Percentiles rank a stretch among this genome's conserved stretches.
Conservation (phyloP, 139 green algal species). For the Marvania coccoides region DNA sequence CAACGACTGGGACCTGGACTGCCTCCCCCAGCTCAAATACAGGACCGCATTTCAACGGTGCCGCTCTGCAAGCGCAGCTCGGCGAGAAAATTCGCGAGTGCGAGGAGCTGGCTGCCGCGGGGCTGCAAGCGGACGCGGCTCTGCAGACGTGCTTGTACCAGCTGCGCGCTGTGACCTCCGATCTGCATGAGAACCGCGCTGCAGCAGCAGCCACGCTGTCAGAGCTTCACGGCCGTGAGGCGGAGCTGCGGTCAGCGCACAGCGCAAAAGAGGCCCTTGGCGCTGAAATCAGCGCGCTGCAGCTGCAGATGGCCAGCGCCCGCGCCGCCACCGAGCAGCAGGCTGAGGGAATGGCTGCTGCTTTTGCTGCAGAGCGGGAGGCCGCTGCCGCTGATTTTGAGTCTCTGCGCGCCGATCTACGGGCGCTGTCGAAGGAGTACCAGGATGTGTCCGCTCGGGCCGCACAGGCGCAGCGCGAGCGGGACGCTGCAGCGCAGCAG, state of each 20-base stretch:
- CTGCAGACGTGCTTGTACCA: background rate
- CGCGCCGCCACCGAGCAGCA: background rate
- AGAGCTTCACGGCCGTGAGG: background rate
- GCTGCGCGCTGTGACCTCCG: background rate
- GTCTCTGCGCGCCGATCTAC: background rate
- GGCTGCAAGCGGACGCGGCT: background rate
- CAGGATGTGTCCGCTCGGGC: background rate
- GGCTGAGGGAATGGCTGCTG: background rate
- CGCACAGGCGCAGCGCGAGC: background rate
- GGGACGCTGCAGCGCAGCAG: conserved; percentile 26
- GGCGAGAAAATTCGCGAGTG: conserved; percentile 8
- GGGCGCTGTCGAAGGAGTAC: background rate
- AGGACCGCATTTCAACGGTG: no score
- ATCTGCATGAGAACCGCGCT: background rate
- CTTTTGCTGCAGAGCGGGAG: background rate
- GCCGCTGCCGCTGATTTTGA: background rate
- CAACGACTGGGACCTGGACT: no score
- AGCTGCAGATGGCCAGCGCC: background rate
- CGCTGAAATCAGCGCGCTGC: background rate
- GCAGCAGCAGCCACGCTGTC: background rate
- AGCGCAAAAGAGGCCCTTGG: background rate
- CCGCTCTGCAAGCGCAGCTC: conserved; percentile 26
- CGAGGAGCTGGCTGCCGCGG: conserved; percentile 28
- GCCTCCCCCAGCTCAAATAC: no score
- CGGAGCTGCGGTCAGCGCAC: conserved; percentile 8